Base-by-base conservation (phyloP, 169 alveolate genomes). In the Cryptosporidium baileyi region DNA sequence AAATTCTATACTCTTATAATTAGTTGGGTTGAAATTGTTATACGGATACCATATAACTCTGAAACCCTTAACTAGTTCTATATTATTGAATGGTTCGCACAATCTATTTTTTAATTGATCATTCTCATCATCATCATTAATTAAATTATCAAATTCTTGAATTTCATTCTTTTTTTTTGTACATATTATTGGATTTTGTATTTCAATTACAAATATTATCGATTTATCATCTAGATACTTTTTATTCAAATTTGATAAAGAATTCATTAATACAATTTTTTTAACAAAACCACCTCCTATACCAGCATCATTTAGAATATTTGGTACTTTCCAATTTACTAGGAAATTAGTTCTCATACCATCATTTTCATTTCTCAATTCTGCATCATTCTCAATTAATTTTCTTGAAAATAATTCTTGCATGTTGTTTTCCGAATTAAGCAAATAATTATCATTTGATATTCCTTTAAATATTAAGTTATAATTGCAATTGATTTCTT, bases 1-100 rank as follows among this genome's bases (percentile, higher is more conserved):
- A 52, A 74, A n/a, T 13, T 74, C 85, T 34, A 45, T 36, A 59
- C 67, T 74, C 41, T 47, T 74, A 32, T 74, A 74, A 45, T 74
- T 57, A 3, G 85, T 74, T 52, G 85, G 67, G 38, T 60, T 74
- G 30, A 74, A 74, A 17, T 59, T 54, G 45, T 74, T 74, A 32
- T 54, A 38, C 6, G 85, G 85, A 22, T 74, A 74, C 85, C 85
- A 74, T 41, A 74, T 74, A 34, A 74, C 19, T 41, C 85, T 51
- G 26, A 74, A 74, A 8, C 85, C 85, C 13, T 74, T 74, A 19
- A 74, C 67, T 30, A 54, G 2, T 9, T 74, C 85, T 32, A 36
- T n/a, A 59, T 74, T 74, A 3, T 32, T 57, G 28, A 38, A 74
- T 57, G 85, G 85, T 6, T 38, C 7, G 7, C 85, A 74, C 19